Conservation (phyloP, 2,329 filamentous ascomycete genomes). For the Exophiala sp. region DNA sequence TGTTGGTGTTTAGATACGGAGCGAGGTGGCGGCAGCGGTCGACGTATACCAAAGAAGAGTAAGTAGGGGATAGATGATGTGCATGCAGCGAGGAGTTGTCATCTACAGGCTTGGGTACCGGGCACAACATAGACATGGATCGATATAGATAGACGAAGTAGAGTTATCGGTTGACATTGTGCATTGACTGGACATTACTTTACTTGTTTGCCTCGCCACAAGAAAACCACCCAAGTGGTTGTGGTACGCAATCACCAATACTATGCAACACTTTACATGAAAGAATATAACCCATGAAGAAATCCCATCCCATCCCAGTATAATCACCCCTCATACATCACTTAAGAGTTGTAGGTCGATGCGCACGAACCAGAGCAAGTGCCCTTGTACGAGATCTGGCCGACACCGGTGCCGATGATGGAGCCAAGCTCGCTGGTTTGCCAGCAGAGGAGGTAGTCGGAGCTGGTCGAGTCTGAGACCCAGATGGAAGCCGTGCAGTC, state of each 20-base stretch:
- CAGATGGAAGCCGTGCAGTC: constrained; percentile 16
- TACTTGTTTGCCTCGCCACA: too few species aligned
- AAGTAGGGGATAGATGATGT: too few species aligned
- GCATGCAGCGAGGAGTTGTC: not conserved
- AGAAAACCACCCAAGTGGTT: too few species aligned
- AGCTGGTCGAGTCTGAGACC: constrained; percentile 7
- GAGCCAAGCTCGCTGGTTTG: constrained; percentile 11
- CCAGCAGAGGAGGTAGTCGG: constrained; percentile 20
- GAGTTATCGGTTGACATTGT: too few species aligned
- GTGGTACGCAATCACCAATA: not conserved
- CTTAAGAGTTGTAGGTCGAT: constrained; percentile 4
- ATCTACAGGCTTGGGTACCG: too few species aligned
- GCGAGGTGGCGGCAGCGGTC: constrained; percentile 19
- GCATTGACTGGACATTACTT: too few species aligned
- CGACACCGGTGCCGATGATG: constrained; percentile 7
- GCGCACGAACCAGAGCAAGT: constrained; percentile 16
- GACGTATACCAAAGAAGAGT: constrained; percentile 23
- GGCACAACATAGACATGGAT: too few species aligned
- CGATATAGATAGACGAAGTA: too few species aligned
- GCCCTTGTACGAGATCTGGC: constrained; percentile 22
- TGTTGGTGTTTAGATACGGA: constrained; percentile 23
- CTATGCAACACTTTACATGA: not conserved
- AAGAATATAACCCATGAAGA: too few species aligned
- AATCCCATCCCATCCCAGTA: not conserved
- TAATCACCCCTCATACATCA: not conserved